Base-by-base conservation (phyloP, 1,284 basidiomycete genomes). In the Cerrena zonata region DNA sequence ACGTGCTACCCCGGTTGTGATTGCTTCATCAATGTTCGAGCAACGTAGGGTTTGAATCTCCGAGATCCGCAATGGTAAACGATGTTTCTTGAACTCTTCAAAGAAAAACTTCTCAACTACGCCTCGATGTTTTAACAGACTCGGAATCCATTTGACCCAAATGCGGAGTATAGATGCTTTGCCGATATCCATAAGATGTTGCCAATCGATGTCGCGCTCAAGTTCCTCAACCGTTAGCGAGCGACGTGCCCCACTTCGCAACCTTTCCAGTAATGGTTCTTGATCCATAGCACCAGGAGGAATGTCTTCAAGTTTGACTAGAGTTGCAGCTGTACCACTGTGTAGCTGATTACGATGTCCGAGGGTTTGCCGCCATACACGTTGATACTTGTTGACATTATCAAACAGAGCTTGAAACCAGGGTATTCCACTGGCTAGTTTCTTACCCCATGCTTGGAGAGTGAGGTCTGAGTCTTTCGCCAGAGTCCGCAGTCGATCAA, bases 271-370 rank as follows among this genome's bases (percentile, higher is more conserved):
- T 1, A 47, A 2, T n/a, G 45, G 36, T 15, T 25, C 12, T 7
- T 25, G 37, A 21, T 51, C 24, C 4, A 54, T 23, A n/a, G 52
- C 52, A 4, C 39, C 49, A 11, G 22, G 21, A 1, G 49, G 49
- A 4, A 51, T 49, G 38, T 54, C 49, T 36, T 51, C 52, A 2
- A 54, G 47, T 23, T 39, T 45, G 15, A 54, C 37, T 10, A 54
- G 5, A 11, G 45, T 47, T 1, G 49, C 49, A 1, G 52, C 49
- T 5, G 52, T 54, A 1, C 52, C 52, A 26, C 39, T 51, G 19
- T 36, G 44, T 11, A 54, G 27, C 1, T 22, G 22, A 37, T 51
- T 34, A 2, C 42, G 19, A 2, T 18, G 18, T 4, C 26, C 47
- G 13, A 53, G 23, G 2, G 47, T 18, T 4, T 26, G 23, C 4